phyloP scores from a whole-genome alignment of 805 yeast genomes.

The Sugiyamaella floridensis region DNA sequence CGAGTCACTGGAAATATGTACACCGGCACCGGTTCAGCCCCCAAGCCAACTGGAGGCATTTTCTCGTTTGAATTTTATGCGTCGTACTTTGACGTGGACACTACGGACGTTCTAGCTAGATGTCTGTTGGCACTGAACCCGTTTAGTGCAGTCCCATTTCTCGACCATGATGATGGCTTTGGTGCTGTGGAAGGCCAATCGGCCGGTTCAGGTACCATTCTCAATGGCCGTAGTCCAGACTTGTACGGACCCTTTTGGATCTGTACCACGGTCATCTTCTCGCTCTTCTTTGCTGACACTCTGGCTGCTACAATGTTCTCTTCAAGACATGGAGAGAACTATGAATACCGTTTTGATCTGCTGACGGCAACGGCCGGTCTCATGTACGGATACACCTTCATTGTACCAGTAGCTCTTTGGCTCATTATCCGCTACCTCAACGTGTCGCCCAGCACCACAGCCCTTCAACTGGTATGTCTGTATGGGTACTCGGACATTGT shows the following conservation, averaged over 20 bases:
- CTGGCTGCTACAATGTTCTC: slow-evolving; percentile 59
- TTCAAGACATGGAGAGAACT: slow-evolving; percentile 38
- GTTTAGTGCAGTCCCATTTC: slow-evolving; percentile 20
- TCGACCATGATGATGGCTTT: slow-evolving; percentile 21
- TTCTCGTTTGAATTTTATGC: slow-evolving; percentile 55
- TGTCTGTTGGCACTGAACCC: slow-evolving; percentile 56
- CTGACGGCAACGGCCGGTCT: slow-evolving; percentile 63
- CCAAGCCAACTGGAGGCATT: slow-evolving; percentile 36
- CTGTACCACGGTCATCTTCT: slow-evolving; percentile 69
- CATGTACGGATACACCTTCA: slow-evolving; percentile 68
- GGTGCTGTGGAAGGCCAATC: slow-evolving; percentile 10
- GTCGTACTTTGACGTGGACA: slow-evolving; percentile 62
- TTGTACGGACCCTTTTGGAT: slow-evolving; percentile 90
- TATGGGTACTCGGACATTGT: slow-evolving; percentile 79
- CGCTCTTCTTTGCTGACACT: slow-evolving; percentile 69
- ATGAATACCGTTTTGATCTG: slow-evolving; percentile 52
- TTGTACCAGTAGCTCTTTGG: slow-evolving; percentile 55
- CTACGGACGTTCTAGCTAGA: slow-evolving; percentile 51
- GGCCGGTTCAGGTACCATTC: slow-evolving; percentile 27
- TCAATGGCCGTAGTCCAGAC: slow-evolving; percentile 49
- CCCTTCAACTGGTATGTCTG: slow-evolving; percentile 59
- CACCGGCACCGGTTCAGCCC: background rate
- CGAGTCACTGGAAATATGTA: slow-evolving; percentile 11
- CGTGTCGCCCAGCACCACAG: slow-evolving; percentile 36
- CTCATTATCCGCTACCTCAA: slow-evolving; percentile 48